Conservation (phyloP, 495 filamentous ascomycete species). For the Geopyxis carbonaria region DNA sequence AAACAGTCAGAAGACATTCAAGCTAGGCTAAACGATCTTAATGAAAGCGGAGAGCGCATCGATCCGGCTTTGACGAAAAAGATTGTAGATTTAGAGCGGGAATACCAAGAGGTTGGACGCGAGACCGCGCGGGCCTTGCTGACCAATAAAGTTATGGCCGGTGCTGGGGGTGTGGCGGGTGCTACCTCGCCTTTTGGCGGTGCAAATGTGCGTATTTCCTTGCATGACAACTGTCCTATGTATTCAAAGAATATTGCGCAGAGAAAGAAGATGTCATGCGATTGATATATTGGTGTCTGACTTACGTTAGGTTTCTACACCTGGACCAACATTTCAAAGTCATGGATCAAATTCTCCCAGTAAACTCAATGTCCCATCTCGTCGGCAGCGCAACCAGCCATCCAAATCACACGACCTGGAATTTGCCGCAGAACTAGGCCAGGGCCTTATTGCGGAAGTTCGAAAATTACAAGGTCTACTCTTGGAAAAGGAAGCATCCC, state of each 20-base stretch:
- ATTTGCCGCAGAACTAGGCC: slow-evolving; percentile 89
- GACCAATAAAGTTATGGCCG: slow-evolving; percentile 59
- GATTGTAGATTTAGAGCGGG: slow-evolving; percentile 72
- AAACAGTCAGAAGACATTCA: slow-evolving; percentile 66
- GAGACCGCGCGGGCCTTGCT: slow-evolving; percentile 81
- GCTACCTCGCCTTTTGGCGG: slow-evolving; percentile 46
- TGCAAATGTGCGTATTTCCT: slow-evolving; percentile 17
- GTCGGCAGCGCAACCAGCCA: slow-evolving; percentile 81
- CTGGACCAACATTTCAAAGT: slow-evolving; percentile 60
- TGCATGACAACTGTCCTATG: too few species aligned
- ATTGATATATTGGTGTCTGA: background rate
- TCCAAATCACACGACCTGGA: slow-evolving; percentile 81
- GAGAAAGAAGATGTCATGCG: background rate
- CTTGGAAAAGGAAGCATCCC: slow-evolving; percentile 66
- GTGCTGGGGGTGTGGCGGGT: slow-evolving; percentile 32
- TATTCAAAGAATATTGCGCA: too few species aligned
- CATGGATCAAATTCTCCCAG: slow-evolving; percentile 77
- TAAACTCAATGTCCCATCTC: slow-evolving; percentile 57
- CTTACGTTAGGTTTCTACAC: slow-evolving; percentile 13
- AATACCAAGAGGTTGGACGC: slow-evolving; percentile 85
- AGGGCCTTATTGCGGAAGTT: slow-evolving; percentile 73
- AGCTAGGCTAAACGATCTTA: slow-evolving; percentile 68
- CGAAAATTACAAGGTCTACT: slow-evolving; percentile 71
- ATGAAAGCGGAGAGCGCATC: slow-evolving; percentile 64
- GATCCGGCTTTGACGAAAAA: slow-evolving; percentile 67